Evolutionary conservation across 306 rosid species (phyloP).

Genomic region (Dalbergia cochinchinensis): DNA sequence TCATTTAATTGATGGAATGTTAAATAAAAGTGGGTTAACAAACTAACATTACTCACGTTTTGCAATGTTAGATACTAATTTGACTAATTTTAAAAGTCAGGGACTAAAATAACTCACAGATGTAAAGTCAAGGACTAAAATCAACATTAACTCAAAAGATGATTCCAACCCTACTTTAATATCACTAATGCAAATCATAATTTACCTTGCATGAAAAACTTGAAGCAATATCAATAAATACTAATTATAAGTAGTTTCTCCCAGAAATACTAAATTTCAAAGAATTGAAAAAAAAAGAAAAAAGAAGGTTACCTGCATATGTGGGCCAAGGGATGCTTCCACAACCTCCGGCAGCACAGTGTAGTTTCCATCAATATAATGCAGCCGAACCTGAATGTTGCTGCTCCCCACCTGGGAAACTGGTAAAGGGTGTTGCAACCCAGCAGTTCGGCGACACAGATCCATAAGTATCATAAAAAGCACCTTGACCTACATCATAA

Average conservation of each 20-base stretch:
- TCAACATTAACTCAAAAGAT: no score
- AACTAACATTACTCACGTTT: no score
- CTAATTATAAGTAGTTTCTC: conserved; percentile 28
- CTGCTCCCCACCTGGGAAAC: conserved; percentile 93
- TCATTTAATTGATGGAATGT: no score
- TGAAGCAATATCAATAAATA: conserved; percentile 37
- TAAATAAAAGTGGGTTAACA: no score
- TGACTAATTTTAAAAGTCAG: no score
- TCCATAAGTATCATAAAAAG: conserved; percentile 97
- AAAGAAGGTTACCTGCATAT: conserved; percentile 83
- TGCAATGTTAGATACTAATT: no score
- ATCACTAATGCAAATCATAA: conserved; percentile 25
- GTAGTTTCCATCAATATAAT: conserved; percentile 96
- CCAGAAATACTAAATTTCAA: conserved; percentile 14
- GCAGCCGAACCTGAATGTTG: conserved; percentile 94
- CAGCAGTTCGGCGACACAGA: conserved; percentile 88
- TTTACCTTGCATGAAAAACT: background rate
- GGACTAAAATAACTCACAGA: no score
- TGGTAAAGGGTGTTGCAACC: conserved; percentile 84
- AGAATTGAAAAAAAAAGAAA: conserved; percentile 31
- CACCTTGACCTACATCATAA: conserved; percentile 79
- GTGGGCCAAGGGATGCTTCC: conserved; percentile 99
- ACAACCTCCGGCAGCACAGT: conserved; percentile 98
- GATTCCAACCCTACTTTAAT: background rate
- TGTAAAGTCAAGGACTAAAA: no score